These are phyloP conservation scores for Breviolum minutum DNA, from an alignment of 73 alveolate genomes.

Conservation along the genomic window DNA sequence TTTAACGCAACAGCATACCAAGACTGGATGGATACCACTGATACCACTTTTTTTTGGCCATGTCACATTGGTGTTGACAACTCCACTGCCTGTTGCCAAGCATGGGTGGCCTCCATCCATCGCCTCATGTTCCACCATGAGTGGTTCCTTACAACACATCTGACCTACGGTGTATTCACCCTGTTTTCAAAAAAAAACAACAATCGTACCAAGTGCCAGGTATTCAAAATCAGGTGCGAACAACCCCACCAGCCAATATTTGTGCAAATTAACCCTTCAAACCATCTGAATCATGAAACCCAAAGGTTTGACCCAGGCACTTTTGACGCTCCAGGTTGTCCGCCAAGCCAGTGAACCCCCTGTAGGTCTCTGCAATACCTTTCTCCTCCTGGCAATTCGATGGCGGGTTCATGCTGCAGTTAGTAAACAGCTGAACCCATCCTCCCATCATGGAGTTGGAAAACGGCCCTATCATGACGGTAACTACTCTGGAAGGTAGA, in stretches of 20 bases:
- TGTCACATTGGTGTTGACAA: constrained; percentile 2
- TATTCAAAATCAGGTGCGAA: background rate
- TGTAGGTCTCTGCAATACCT: constrained; percentile 82
- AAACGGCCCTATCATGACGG: no score
- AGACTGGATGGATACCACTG: background rate
- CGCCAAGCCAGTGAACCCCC: constrained; percentile 76
- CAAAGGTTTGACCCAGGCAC: background rate
- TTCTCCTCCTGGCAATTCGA: constrained; percentile 52
- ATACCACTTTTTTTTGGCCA: no score
- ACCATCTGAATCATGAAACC: background rate
- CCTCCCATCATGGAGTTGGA: no score
- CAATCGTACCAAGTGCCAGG: background rate
- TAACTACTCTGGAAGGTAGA: no score
- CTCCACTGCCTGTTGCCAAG: constrained; percentile 72
- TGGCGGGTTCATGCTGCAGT: no score
- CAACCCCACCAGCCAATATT: background rate
- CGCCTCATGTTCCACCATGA: constrained; percentile 6
- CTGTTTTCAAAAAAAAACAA: background rate
- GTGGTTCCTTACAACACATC: background rate
- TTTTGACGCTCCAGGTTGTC: constrained; percentile 88
- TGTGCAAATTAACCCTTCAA: background rate
- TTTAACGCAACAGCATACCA: background rate
- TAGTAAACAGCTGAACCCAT: no score
- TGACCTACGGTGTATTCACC: background rate
- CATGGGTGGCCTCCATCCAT: constrained; percentile 81